Evolutionary conservation across 1,139 yeast species (phyloP).

Genomic region (Suhomyces terraborum): DNA sequence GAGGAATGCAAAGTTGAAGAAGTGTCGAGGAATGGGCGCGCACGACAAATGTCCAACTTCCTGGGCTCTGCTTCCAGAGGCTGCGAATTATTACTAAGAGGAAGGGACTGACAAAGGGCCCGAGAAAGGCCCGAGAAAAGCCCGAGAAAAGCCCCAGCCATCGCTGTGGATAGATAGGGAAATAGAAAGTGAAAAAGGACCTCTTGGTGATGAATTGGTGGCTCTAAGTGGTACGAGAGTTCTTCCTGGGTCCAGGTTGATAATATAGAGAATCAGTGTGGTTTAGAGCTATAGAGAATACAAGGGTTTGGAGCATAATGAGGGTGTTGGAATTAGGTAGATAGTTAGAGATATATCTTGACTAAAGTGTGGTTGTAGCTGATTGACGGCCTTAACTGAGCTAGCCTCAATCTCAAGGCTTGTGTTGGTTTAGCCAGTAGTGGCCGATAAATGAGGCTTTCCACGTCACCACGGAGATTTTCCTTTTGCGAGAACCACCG

Average conservation of each 20-base stretch:
- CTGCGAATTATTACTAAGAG: constrained; percentile 7
- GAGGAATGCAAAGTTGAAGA: constrained; percentile 3
- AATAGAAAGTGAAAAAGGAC: not conserved
- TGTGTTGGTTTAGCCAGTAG: too few relatives aligned
- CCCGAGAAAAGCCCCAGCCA: not conserved
- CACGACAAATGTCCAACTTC: constrained; percentile 5
- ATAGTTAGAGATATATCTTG: too few relatives aligned
- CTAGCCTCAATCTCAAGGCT: too few relatives aligned
- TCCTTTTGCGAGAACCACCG: not conserved
- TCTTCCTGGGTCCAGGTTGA: not conserved
- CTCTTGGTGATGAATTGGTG: too few relatives aligned
- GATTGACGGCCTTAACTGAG: too few relatives aligned
- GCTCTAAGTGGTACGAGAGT: not conserved
- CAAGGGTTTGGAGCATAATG: too few relatives aligned
- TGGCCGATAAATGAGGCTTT: not conserved
- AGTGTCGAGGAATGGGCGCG: constrained; percentile 10
- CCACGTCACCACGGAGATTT: not conserved
- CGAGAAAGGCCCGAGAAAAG: not conserved
- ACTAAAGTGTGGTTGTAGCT: too few relatives aligned
- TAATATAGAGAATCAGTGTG: too few relatives aligned
- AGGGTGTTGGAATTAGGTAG: too few relatives aligned
- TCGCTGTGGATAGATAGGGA: not conserved
- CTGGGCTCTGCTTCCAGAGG: too few relatives aligned
- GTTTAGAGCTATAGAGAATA: too few relatives aligned
- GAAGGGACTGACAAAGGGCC: not conserved